Base-by-base conservation (phyloP, 179 eudicot genomes). In the Nepenthes alata region DNA sequence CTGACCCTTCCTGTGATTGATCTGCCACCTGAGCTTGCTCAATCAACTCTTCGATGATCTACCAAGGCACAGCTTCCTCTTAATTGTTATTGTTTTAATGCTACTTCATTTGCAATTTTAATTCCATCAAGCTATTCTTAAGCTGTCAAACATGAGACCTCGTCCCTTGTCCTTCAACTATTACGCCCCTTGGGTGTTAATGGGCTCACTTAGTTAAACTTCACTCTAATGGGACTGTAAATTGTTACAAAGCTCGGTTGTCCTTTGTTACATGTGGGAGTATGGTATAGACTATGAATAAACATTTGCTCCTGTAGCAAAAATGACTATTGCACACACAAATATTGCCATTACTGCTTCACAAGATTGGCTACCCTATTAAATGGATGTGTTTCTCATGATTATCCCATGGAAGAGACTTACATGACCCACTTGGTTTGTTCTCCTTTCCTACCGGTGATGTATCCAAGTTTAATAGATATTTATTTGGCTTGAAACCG, bases 391-490 rank as follows among this genome's bases (percentile, higher is more conserved):
- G 25, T 25, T 25, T 25, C 25, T 25, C 25, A 25, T 25, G 25
- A 25, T 25, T 25, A 25, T 25, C 25, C 25, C 25, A 25, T 25
- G 25, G 25, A 25, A 25, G 25, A 25, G 25, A 25, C 25, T 0
- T 55, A 64, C 13, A 64, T 64, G 68, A 64, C 60, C 13, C 35
- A 25, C 25, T 25, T 37, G 0, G 48, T 66, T 49, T 38, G 51
- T 1, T 47, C 37, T 8, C 35, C 8, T 12, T 66, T 35, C 14
- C 57, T 2, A 45, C 41, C 55, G 14, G 14, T 35, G 15, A 13
- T 53, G 57, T 53, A 2, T 53, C 4, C 10, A 53, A 35, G 5
- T 13, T 66, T 35, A 36, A 15, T 5, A 1, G 58, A 5, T 65
- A 53, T 11, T 13, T 65, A 1, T 57, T 55, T 36, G 57, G 65